Evolutionary conservation across 768 basidiomycete genomes (phyloP).

Genomic region (Stropharia rugosoannulata): DNA sequence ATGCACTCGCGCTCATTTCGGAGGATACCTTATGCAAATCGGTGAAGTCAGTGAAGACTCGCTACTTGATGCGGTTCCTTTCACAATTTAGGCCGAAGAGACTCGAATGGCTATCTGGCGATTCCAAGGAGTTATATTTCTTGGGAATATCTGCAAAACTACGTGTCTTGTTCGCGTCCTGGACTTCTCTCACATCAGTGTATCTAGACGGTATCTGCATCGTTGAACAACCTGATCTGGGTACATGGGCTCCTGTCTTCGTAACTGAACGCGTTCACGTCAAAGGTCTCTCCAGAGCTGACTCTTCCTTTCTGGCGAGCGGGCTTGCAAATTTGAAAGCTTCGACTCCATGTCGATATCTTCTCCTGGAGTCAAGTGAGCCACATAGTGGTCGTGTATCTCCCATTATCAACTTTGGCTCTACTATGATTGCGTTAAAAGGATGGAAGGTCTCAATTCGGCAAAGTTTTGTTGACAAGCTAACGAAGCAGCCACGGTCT

Average conservation of each 20-base stretch:
- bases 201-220: conserved; percentile 17
- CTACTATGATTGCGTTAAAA: conserved; percentile 7
- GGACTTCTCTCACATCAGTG: conserved; percentile 13
- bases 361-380: conserved; percentile 2
- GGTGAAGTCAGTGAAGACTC: not conserved
- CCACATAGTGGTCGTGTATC: not conserved
- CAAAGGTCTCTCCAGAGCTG: not conserved
- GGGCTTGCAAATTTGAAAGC: conserved; percentile 1
- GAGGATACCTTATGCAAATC: conserved; percentile 13
- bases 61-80: conserved; percentile 13
- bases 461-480: not conserved
- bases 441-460: conserved; percentile 8
- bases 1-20: conserved; percentile 4
- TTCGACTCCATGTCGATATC: not conserved
- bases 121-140: conserved; percentile 3
- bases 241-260: conserved; percentile 5
- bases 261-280: conserved; percentile 12
- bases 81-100: conserved; percentile 14
- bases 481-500: not conserved
- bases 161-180: conserved; percentile 10
- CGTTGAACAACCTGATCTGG: conserved; percentile 8
- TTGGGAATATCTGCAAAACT: conserved; percentile 11
- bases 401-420: conserved; percentile 8
- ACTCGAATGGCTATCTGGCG: conserved; percentile 19
- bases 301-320: not conserved